These are phyloP conservation scores for Candida gorgasii DNA, from an alignment of 805 yeast genomes.

Conservation along the genomic window DNA sequence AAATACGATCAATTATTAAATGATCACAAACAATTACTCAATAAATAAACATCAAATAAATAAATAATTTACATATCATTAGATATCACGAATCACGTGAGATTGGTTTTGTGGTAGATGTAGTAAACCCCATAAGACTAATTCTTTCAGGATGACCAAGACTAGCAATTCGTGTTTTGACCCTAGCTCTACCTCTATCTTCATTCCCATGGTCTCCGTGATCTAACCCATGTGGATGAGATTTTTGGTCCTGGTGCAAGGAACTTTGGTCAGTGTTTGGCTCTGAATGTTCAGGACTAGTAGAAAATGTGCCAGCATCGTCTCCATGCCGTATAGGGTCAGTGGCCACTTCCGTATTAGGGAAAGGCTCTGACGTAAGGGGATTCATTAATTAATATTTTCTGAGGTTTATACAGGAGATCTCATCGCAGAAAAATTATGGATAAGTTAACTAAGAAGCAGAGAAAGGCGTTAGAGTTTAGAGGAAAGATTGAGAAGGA, in stretches of 20 bases:
- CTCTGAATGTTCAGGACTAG: background rate
- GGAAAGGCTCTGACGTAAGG: too few relatives aligned
- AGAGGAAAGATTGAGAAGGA: constrained; percentile 42
- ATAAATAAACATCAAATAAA: constrained; percentile 6
- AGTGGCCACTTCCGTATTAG: background rate
- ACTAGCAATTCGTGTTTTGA: constrained; percentile 20
- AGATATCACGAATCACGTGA: constrained; percentile 47
- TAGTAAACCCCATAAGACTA: constrained; percentile 58
- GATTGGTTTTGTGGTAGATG: constrained; percentile 57
- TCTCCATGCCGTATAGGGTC: background rate
- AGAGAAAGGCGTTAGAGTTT: constrained; percentile 63
- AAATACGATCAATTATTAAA: constrained; percentile 59
- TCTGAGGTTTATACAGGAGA: constrained; percentile 6
- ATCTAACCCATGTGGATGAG: background rate
- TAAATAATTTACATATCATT: constrained; percentile 40
- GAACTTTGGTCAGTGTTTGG: background rate
- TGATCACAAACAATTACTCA: constrained; percentile 46
- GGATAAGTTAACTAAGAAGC: constrained; percentile 61
- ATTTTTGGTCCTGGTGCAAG: too few relatives aligned
- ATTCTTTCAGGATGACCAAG: constrained; percentile 32
- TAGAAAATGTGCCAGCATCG: background rate
- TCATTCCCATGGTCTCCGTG: constrained; percentile 3
- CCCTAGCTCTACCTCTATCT: constrained; percentile 24
- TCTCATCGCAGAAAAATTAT: constrained; percentile 5
- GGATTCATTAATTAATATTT: constrained; percentile 1